phyloP scores from a whole-genome alignment of 306 rosid species.

The Quercus variabilis region DNA sequence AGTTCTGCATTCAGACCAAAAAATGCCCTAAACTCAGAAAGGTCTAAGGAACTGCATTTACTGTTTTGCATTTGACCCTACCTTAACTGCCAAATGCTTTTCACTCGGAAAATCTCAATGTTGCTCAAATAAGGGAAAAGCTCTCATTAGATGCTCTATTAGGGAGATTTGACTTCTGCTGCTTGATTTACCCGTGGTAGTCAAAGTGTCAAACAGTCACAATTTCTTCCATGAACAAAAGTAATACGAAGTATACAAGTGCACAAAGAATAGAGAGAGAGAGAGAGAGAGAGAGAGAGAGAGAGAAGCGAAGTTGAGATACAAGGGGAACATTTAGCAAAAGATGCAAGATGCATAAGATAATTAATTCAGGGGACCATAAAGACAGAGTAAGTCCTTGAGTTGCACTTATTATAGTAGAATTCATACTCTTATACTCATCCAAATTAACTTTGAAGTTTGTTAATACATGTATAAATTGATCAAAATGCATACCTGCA shows the following conservation, averaged over 20 bases:
- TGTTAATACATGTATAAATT: not conserved
- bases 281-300: not conserved
- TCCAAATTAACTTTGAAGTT: slow-evolving; percentile 1
- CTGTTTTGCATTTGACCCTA: not conserved
- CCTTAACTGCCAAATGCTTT: not conserved
- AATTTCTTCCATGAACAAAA: not conserved
- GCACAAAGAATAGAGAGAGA: not conserved
- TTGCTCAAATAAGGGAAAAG: not conserved
- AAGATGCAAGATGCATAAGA: not conserved
- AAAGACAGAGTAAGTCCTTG: not conserved
- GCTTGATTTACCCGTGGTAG: not conserved
- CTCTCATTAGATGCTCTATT: not conserved
- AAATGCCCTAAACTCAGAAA: not conserved
- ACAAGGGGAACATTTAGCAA: not conserved
- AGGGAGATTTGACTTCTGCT: not conserved
- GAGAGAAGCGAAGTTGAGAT: not conserved
- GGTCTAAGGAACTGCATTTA: not conserved
- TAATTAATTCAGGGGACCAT: not conserved
- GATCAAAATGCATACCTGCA: slow-evolving; percentile 64
- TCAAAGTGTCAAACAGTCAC: not conserved
- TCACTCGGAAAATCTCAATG: not conserved
- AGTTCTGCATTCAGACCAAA: not conserved
- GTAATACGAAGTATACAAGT: not conserved
- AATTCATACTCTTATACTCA: not conserved
- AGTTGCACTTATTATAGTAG: not conserved